These are phyloP conservation scores for Beauveria australis DNA, from an alignment of 2,329 filamentous ascomycete species.

Conservation along the genomic window DNA sequence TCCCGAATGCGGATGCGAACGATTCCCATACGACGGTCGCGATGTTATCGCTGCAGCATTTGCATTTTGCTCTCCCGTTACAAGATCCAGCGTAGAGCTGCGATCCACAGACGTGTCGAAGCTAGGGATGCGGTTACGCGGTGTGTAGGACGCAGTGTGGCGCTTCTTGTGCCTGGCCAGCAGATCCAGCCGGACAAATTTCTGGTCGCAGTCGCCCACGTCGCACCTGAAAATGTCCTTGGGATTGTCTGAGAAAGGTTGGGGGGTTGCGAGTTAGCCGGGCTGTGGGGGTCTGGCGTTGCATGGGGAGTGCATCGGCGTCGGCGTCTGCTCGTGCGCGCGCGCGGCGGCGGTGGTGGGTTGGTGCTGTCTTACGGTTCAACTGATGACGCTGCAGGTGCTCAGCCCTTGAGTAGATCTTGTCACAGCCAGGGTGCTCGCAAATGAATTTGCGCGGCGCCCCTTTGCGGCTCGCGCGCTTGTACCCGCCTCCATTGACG, in stretches of 20 bases:
- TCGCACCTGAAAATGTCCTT: conserved; percentile 75
- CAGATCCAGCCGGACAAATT: conserved; percentile 72
- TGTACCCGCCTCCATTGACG: conserved; percentile 27
- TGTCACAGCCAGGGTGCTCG: conserved; percentile 63
- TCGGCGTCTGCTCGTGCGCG: conserved; percentile 8
- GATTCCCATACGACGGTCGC: conserved; percentile 12
- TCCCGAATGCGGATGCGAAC: conserved; percentile 22
- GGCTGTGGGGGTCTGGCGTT: conserved; percentile 12
- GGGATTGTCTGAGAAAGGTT: conserved; percentile 52
- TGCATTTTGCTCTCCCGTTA: not conserved
- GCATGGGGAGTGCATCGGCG: conserved; percentile 4
- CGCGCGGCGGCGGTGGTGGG: conserved; percentile 6
- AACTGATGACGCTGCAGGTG: conserved; percentile 75
- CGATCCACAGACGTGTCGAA: conserved; percentile 30
- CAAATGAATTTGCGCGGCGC: conserved; percentile 51
- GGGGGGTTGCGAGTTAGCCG: conserved; percentile 3
- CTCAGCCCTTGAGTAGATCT: conserved; percentile 72
- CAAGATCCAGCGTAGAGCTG: not conserved
- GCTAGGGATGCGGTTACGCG: conserved; percentile 42
- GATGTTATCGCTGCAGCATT: not conserved
- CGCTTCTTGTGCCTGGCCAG: conserved; percentile 61
- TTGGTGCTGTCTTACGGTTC: conserved; percentile 54
- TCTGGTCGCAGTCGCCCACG: conserved; percentile 63
- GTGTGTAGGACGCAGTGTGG: conserved; percentile 48
- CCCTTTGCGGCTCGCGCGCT: conserved; percentile 43